These are phyloP conservation scores for Naematelia aurantialba DNA, from an alignment of 768 basidiomycete genomes.

Conservation along the genomic window DNA sequence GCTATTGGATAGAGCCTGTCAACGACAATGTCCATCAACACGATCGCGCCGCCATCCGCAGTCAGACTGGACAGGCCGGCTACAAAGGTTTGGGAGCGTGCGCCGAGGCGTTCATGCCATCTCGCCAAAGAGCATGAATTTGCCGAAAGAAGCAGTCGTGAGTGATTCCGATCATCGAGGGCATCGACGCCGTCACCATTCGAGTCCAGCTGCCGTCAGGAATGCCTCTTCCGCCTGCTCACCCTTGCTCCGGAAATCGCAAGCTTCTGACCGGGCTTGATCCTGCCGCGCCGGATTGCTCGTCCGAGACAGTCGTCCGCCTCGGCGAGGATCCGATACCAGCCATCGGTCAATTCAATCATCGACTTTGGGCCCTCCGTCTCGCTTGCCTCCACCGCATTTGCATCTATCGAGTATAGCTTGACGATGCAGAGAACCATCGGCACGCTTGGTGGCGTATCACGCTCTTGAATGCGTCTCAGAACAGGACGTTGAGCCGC, in stretches of 20 bases:
- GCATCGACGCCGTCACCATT: conserved; percentile 75
- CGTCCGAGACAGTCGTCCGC: conserved; percentile 70
- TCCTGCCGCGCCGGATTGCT: conserved; percentile 63
- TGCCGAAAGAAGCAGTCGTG: conserved; percentile 65
- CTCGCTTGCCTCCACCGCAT: conserved; percentile 45
- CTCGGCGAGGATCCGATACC: conserved; percentile 79
- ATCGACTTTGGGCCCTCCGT: conserved; percentile 56
- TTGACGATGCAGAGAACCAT: conserved; percentile 81
- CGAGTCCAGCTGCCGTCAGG: conserved; percentile 61
- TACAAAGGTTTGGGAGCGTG: conserved; percentile 61
- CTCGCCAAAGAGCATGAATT: conserved; percentile 81
- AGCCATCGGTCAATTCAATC: conserved; percentile 93
- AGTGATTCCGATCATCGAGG: conserved; percentile 70
- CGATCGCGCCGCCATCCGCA: conserved; percentile 72
- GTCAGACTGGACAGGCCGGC: conserved; percentile 75
- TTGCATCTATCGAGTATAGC: conserved; percentile 50
- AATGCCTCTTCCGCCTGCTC: conserved; percentile 35
- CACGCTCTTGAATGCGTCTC: conserved; percentile 74
- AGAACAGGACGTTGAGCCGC: conserved; percentile 73
- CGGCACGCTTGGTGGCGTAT: conserved; percentile 71
- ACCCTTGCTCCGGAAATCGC: conserved; percentile 76
- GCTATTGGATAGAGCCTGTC: conserved; percentile 72
- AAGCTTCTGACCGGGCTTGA: conserved; percentile 78
- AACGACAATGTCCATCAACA: conserved; percentile 70
- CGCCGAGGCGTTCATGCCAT: conserved; percentile 87